Evolutionary conservation across 192 early-diverging fungal genomes (phyloP), one percentile per base, ranked within the genome.

Genomic region (Gryganskiella cystojenkinii): DNA sequence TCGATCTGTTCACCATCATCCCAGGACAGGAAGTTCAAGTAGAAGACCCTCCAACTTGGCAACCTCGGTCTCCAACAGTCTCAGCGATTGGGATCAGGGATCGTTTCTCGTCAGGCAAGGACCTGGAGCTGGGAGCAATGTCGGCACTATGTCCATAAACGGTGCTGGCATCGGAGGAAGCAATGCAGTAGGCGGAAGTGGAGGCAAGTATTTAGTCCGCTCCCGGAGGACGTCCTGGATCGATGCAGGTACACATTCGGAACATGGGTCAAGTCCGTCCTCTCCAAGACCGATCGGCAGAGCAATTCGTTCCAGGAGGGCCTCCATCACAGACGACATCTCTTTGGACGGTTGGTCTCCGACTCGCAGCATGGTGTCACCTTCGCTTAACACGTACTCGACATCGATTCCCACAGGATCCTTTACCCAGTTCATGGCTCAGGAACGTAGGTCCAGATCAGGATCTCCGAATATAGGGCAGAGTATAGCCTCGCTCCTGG

Each of bases 181-280:
- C 19, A 17, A 13, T 24, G 19, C 19, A 6, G 6, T 5, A 20
- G 19, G 25, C 6, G 58, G 68, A 22, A 80, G 78, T 27, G 78
- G 78, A 11, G 78, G 78, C 28, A 80, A 80, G 31, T 80, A 71
- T 25, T 64, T 80, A 10, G 35, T 80, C 25, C 62, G 69, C 22
- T 80, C 78, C n/a, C 51, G 69, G 27, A 70, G 78, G 52, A 80
- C 78, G 11, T 80, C 78, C 17, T 80, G 68, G 69, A 80, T 80
- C 17, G 78, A 71, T 44, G 78, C 78, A 33, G 60, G 70, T 20
- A 68, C 46, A 1, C 67, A 78, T 40, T 78, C 67, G 0, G 74
- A 78, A 10, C 67, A 69, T 40, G 74, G 74, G 34, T 78, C 74
- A 6, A 69, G 51, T 6, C 66, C 74, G 0, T 78, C 74, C 13